phyloP scores from a whole-genome alignment of 2,329 filamentous ascomycete genomes.

The Neospermospora avenae region DNA sequence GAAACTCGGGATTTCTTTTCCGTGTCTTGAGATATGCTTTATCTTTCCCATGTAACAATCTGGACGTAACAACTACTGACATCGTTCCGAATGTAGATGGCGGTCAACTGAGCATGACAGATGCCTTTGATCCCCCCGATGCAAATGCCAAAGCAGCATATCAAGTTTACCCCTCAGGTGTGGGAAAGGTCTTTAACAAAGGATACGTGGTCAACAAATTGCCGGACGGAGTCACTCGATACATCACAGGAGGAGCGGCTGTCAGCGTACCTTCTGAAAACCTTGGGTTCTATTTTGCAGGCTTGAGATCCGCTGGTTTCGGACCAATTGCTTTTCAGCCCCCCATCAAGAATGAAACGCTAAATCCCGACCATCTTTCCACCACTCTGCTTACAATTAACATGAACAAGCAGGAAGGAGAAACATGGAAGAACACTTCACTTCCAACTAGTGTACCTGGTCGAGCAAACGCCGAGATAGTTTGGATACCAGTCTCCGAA shows the following conservation, averaged over 20 bases:
- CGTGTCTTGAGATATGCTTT: too few species aligned
- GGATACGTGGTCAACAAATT: conserved; percentile 45
- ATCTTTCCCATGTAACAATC: too few species aligned
- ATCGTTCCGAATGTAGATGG: too few species aligned
- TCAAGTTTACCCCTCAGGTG: conserved; percentile 50
- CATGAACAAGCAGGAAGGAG: conserved; percentile 47
- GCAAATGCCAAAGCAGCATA: conserved; percentile 48
- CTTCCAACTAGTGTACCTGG: conserved; percentile 48
- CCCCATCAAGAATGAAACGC: conserved; percentile 15
- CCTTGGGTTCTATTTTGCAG: conserved; percentile 68
- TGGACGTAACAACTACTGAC: too few species aligned
- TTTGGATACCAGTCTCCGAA: conserved; percentile 74
- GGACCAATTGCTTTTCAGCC: conserved; percentile 45
- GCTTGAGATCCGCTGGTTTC: conserved; percentile 49
- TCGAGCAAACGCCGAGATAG: conserved; percentile 61
- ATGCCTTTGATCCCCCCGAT: conserved; percentile 39
- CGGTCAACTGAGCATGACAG: conserved; percentile 45
- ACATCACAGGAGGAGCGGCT: conserved; percentile 61
- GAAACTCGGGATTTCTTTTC: too few species aligned
- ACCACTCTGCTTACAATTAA: conserved; percentile 59
- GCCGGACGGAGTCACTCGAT: conserved; percentile 50
- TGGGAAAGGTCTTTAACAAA: conserved; percentile 41
- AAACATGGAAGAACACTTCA: conserved; percentile 55
- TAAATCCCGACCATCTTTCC: conserved; percentile 41
- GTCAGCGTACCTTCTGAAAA: conserved; percentile 67